Evolutionary conservation across 352 stramenopile genomes (phyloP), one percentile per base, ranked within the genome.

Genomic region (Plasmopara viticola): DNA sequence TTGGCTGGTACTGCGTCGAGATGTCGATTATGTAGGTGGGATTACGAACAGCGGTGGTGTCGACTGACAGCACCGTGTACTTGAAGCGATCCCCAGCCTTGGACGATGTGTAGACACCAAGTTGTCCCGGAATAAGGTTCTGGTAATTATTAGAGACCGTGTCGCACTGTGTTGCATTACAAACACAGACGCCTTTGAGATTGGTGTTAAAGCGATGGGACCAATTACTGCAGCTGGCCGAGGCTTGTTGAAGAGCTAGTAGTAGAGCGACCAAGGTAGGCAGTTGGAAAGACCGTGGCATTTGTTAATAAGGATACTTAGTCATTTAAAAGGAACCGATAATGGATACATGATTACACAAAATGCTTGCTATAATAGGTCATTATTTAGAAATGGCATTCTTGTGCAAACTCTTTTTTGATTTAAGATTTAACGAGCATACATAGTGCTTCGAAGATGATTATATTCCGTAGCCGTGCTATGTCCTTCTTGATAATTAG

Each of bases 1-100:
- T 89, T 51, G 85, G 70, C 61, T 94, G 83, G 63, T 70, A 88
- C 48, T 72, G 61, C 25, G 70, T 71, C 12, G 56, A 51, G 8
- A 60, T 56, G 37, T 90, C 78, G 13, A 87, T 66, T 28, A 62
- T 66, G 48, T 73, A 81, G 15, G 71, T 73, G 17, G 69, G 59
- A 28, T 51, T 67, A 28, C 42, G 62, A 6, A 43, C 57, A 17
- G 53, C 49, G 6, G 48, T 63, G 15, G 56, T 51, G 40, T 66
- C 56, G 5, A 74, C 59, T 8, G 39, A 51, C 31, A 65, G 45
- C 14, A 69, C 64, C 47, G 69, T 65, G 48, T 80, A 75, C n/a
- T 45, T 29, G 15, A 81, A 72, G 20, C 73, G 73, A 45, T 84
- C 68, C 15, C 73, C 73, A 18, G 50, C 64, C 48, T 77, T 79